phyloP scores from a whole-genome alignment of 495 filamentous ascomycete genomes.

The Endocarpon pusillum region DNA sequence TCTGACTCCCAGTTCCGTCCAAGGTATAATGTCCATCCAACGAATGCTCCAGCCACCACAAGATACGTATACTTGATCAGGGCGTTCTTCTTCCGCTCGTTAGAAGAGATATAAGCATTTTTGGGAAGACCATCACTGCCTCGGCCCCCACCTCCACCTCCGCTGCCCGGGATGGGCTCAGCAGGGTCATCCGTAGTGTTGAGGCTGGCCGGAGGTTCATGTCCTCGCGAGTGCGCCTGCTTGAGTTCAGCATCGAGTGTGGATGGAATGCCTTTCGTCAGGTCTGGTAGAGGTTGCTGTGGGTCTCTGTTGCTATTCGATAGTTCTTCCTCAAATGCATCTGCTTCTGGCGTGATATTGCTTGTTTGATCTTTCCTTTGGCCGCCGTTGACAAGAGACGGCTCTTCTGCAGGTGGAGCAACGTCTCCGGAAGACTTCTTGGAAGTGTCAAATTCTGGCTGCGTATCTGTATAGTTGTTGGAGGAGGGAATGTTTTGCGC shows the following conservation, averaged over 20 bases:
- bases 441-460: slow-evolving; percentile 19
- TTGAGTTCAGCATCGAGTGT: slow-evolving; percentile 58
- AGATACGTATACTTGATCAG: slow-evolving; percentile 52
- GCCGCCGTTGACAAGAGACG: too few species aligned
- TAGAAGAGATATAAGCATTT: slow-evolving; percentile 76
- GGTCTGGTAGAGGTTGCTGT: slow-evolving; percentile 54
- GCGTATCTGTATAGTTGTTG: too few species aligned
- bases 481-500: too few species aligned
- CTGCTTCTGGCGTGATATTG: too few species aligned
- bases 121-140: slow-evolving; percentile 60
- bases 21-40: slow-evolving; percentile 42
- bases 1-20: slow-evolving; percentile 77
- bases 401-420: too few species aligned
- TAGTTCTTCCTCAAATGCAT: too few species aligned
- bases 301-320: too few species aligned
- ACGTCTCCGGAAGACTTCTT: too few species aligned
- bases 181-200: slow-evolving; percentile 41
- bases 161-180: slow-evolving; percentile 30
- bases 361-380: too few species aligned
- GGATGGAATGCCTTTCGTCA: slow-evolving; percentile 82
- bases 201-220: slow-evolving; percentile 23
- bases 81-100: slow-evolving; percentile 58
- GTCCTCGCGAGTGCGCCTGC: slow-evolving; percentile 29
- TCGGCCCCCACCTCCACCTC: slow-evolving; percentile 25
- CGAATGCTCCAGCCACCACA: slow-evolving; percentile 27